Evolutionary conservation across 2,329 filamentous ascomycete genomes (phyloP).

Genomic region (Fusarium paranaense): DNA sequence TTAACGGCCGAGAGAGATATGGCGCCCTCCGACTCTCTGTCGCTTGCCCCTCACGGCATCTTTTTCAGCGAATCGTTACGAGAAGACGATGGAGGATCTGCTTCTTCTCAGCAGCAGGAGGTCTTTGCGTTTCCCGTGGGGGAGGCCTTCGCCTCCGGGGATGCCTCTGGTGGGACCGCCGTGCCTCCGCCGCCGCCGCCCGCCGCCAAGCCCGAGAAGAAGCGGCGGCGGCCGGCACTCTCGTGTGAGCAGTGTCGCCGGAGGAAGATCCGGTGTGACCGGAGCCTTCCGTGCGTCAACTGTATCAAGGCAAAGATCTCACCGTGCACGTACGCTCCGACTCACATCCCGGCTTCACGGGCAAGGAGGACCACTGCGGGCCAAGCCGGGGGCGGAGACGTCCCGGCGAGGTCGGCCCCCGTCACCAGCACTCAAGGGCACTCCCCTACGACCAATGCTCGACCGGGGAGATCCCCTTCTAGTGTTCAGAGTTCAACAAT

Average conservation of each 20-base stretch:
- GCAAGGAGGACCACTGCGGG: slow-evolving; percentile 27
- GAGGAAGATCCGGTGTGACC: slow-evolving; percentile 72
- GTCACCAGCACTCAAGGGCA: slow-evolving; percentile 11
- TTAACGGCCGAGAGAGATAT: not conserved
- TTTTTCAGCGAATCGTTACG: slow-evolving; percentile 24
- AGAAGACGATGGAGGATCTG: slow-evolving; percentile 1
- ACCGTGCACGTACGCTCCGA: slow-evolving; percentile 64
- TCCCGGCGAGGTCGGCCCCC: slow-evolving; percentile 37
- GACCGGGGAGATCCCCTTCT: slow-evolving; percentile 21
- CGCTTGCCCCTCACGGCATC: slow-evolving; percentile 26
- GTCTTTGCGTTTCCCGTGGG: not conserved
- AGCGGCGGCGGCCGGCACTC: slow-evolving; percentile 54
- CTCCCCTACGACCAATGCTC: slow-evolving; percentile 1
- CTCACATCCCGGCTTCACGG: slow-evolving; percentile 48
- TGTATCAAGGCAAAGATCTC: slow-evolving; percentile 67
- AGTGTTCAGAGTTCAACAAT: slow-evolving; percentile 43
- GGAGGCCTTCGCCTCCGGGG: not conserved
- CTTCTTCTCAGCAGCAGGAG: not conserved
- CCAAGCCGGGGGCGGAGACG: slow-evolving; percentile 11
- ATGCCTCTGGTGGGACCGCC: slow-evolving; percentile 10
- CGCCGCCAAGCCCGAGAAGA: slow-evolving; percentile 47
- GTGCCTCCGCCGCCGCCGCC: not conserved
- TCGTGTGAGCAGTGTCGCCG: slow-evolving; percentile 69
- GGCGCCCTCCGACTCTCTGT: not conserved
- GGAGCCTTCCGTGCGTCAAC: slow-evolving; percentile 68